A percentile compares a stretch with the other conserved stretches of the same genome.
Evolutionary conservation across 495 filamentous ascomycete species (phyloP).

Genomic region (Daldinia concentrica): DNA sequence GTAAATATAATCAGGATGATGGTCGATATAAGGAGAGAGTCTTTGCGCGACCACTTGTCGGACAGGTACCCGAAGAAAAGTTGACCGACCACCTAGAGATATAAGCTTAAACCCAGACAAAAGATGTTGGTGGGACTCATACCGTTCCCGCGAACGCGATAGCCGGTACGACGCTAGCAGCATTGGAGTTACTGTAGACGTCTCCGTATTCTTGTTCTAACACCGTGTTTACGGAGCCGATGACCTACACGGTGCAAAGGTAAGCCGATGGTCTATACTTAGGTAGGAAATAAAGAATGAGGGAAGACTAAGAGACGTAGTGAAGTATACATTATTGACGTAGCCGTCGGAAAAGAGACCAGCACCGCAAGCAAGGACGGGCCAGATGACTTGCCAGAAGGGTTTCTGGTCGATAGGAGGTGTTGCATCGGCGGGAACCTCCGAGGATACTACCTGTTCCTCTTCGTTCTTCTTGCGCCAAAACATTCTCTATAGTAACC

Average conservation of each 20-base stretch:
- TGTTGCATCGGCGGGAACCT: conserved; percentile 11
- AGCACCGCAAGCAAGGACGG: conserved; percentile 82
- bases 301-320: conserved; percentile 16
- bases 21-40: conserved; percentile 82
- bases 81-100: conserved; percentile 70
- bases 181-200: conserved; percentile 69
- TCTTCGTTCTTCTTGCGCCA: conserved; percentile 34
- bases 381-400: conserved; percentile 49
- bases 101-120: conserved; percentile 18
- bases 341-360: conserved; percentile 93
- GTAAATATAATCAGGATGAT: conserved; percentile 85
- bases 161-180: conserved; percentile 73
- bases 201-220: conserved; percentile 68
- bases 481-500: conserved; percentile 16
- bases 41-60: conserved; percentile 85
- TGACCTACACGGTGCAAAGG: conserved; percentile 64
- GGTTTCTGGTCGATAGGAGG: conserved; percentile 46
- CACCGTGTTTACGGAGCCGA: conserved; percentile 81
- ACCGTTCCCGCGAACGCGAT: conserved; percentile 90
- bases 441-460: conserved; percentile 12
- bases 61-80: conserved; percentile 82
- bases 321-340: conserved; percentile 72
- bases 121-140: conserved; percentile 3
- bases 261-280: background rate
- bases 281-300: background rate